phyloP scores from a whole-genome alignment of 106 monocot species.

The Platanthera guangdongensis region DNA sequence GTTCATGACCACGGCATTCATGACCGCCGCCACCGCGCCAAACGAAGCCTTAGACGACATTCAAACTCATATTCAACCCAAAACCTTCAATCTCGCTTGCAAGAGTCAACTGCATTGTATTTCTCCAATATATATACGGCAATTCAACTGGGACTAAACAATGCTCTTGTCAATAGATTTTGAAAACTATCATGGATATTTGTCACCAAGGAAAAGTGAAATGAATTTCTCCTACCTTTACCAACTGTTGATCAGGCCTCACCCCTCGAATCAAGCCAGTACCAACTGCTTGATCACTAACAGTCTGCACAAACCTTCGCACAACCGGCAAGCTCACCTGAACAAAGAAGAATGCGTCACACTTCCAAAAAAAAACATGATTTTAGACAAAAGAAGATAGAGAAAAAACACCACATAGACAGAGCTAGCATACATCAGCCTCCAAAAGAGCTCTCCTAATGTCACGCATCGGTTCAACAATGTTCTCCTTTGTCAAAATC shows the following conservation, averaged over 20 bases:
- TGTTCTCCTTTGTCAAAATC: slow-evolving; percentile 90
- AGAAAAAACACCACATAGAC: neutral
- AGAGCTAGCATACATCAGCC: slow-evolving; percentile 62
- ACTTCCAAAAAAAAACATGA: neutral
- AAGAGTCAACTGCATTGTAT: too few species aligned
- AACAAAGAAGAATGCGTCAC: neutral
- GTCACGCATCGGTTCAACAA: slow-evolving; percentile 92
- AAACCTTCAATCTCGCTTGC: too few species aligned
- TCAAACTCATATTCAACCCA: too few species aligned
- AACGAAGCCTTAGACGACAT: too few species aligned
- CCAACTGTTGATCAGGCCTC: slow-evolving; percentile 88
- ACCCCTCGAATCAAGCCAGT: slow-evolving; percentile 77
- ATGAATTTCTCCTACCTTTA: slow-evolving; percentile 47
- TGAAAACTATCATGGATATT: neutral
- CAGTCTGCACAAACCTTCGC: slow-evolving; percentile 76
- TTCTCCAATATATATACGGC: too few species aligned
- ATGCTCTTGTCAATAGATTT: neutral
- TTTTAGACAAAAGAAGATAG: neutral
- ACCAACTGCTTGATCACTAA: slow-evolving; percentile 80
- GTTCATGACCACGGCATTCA: too few species aligned
- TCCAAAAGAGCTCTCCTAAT: slow-evolving; percentile 92
- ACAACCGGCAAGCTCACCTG: slow-evolving; percentile 93
- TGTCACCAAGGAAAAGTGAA: neutral
- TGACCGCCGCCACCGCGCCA: too few species aligned
- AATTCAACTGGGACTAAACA: neutral